Base-by-base conservation (phyloP, 768 basidiomycete species). In the Termitomyces sp. region DNA sequence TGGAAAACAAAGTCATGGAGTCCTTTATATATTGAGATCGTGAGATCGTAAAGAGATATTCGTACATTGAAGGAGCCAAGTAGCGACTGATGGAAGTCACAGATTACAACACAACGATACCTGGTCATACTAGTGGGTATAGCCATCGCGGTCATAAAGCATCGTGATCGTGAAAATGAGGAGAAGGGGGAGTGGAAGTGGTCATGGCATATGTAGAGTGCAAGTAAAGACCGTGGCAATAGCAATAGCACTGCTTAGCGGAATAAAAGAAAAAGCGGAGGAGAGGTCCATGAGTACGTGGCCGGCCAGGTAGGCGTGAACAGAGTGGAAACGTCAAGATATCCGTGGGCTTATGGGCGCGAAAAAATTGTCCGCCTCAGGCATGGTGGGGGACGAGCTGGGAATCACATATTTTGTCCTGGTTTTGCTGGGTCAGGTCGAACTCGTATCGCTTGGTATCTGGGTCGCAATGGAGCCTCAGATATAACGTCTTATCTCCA, bases 401-500 rank as follows among this genome's bases (percentile, higher is more conserved):
- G 8, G 58, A 59, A 22, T 11, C 34, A 39, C 34, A 41, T 5
- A 59, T 55, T 7, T 45, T 20, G 13, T 16, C 18, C 37, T 46
- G 58, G 31, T 59, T 36, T 54, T 59, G 58, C 6, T 31, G 20
- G 1, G 8, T 22, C 15, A 55, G 8, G n/a, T 59, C 53, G 31
- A 59, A 50, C 36, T 55, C 27, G 36, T 58, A 58, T 24, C 58
- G 54, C n/a, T 30, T 44, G 31, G 48, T 42, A 6, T 52, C 34
- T 13, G 27, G 13, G 18, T 59, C 41, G 31, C 8, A 39, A 18
- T 59, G 48, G 77, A 87, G 64, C 33, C 82, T 83, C 49, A 76
- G 76, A 68, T 86, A 87, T 55, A 84, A 66, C 30, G 81, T 79
- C 55, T 69, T 78, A 9, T 82, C 81, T 24, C 74, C 66, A 56